A percentile compares a stretch with the other conserved stretches of the same genome.
phyloP scores from a whole-genome alignment of 2,329 filamentous ascomycete genomes.

The Colletotrichum endophyticum region DNA sequence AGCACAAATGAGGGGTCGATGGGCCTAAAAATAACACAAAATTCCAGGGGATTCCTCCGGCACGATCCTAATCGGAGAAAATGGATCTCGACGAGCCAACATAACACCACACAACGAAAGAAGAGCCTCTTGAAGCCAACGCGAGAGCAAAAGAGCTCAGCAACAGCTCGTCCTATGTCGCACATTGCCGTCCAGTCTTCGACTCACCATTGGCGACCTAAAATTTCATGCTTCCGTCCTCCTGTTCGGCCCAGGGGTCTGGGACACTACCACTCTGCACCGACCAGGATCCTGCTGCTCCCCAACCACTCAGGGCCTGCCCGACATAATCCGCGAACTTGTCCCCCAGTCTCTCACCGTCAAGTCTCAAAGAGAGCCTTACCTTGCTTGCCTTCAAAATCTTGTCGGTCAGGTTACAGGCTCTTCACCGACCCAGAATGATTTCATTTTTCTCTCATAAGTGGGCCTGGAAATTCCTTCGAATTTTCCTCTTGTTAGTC shows the following conservation, averaged over 20 bases:
- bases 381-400: background rate
- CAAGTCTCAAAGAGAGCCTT: background rate
- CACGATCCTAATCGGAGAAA: background rate
- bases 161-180: background rate
- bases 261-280: background rate
- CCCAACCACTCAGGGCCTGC: background rate
- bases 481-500: background rate
- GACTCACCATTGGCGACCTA: background rate
- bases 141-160: background rate
- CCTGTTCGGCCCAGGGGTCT: background rate
- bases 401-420: background rate
- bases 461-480: background rate
- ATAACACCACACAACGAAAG: background rate
- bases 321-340: background rate
- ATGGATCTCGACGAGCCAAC: background rate
- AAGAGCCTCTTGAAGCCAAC: background rate
- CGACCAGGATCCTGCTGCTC: background rate
- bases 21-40: constrained; percentile 9
- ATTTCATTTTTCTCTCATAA: background rate
- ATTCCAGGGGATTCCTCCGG: background rate
- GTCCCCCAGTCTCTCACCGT: background rate
- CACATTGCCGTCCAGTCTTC: background rate
- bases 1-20: constrained; percentile 10
- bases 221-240: background rate
- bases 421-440: background rate